Percentiles rank a stretch among this genome's conserved stretches.
phyloP scores from a whole-genome alignment of 805 yeast genomes.

The Candida coquimbonensis region DNA sequence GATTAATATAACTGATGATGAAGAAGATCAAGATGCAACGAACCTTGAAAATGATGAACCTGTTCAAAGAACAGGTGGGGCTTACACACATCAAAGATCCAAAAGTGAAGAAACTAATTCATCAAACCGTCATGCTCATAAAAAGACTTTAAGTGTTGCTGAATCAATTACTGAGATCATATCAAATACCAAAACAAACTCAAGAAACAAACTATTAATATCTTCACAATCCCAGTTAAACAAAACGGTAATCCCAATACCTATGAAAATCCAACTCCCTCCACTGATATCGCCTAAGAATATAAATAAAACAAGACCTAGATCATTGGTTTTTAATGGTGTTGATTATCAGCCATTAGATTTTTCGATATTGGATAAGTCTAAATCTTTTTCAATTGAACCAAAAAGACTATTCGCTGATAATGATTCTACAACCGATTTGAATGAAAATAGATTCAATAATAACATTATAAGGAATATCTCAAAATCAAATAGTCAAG shows the following conservation, averaged over 20 bases:
- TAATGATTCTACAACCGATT: too few species aligned
- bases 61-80: background rate
- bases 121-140: conserved; percentile 4
- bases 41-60: conserved; percentile 5
- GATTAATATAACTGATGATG: conserved; percentile 7
- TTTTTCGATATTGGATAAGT: background rate
- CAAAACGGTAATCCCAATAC: conserved; percentile 27
- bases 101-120: background rate
- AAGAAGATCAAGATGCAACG: conserved; percentile 10
- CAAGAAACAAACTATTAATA: conserved; percentile 24
- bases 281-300: conserved; percentile 31
- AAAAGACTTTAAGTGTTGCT: conserved; percentile 8
- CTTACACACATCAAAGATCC: background rate
- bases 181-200: conserved; percentile 5
- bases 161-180: conserved; percentile 18
- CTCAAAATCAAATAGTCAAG: background rate
- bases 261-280: conserved; percentile 30
- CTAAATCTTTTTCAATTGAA: background rate
- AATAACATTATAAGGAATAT: background rate
- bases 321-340: conserved; percentile 31
- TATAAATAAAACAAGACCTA: conserved; percentile 21
- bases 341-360: conserved; percentile 26
- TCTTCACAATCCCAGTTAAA: conserved; percentile 31
- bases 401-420: background rate
- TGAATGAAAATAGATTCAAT: too few species aligned